Base-by-base conservation (phyloP, 1,284 basidiomycete genomes). In the Caloboletus inedulis region DNA sequence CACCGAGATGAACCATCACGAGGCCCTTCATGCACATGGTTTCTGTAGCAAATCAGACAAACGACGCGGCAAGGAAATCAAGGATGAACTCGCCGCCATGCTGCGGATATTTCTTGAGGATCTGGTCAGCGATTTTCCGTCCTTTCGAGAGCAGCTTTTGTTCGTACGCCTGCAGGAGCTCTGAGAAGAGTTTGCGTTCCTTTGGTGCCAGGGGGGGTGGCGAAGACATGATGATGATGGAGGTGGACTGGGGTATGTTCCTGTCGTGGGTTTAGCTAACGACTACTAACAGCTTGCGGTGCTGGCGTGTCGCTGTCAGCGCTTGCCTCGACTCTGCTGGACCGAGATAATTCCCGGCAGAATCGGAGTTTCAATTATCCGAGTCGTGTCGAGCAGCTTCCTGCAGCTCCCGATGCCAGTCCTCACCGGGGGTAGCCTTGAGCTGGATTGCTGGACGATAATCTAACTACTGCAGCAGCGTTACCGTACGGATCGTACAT, bases 21-120 rank as follows among this genome's bases (percentile, higher is more conserved):
- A 98, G 82, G 2, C 94, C 94, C 69, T 95, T 96, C 89, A 98
- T 93, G 64, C 91, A 93, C 63, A 94, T 73, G 21, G 94, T 94
- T 74, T 98, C 94, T 95, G 62, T 1, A 34, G 40, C 51, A 30
- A 47, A 52, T 51, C 43, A 57, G 58, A 46, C 59, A 49, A 31
- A 52, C 63, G 49, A 55, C 48, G 49, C 52, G 52, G 33, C 30
- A 49, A 45, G 31, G 52, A 43, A 21, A 57, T 29, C 18, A 9
- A 3, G 16, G 34, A 34, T 60, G 29, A 2, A 49, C 63, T 8
- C 80, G 93, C 94, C 93, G 62, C 94, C 97, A 82, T 98, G 94
- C 50, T 97, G 89, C 0, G 97, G 94, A 64, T 87, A 85, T 77
- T 96, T 97, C 75, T 94, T 96, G 69, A 99, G 83, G 67, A 99